These are phyloP conservation scores for Dicorynia guianensis DNA, from an alignment of 306 rosid species.

Conservation along the genomic window DNA sequence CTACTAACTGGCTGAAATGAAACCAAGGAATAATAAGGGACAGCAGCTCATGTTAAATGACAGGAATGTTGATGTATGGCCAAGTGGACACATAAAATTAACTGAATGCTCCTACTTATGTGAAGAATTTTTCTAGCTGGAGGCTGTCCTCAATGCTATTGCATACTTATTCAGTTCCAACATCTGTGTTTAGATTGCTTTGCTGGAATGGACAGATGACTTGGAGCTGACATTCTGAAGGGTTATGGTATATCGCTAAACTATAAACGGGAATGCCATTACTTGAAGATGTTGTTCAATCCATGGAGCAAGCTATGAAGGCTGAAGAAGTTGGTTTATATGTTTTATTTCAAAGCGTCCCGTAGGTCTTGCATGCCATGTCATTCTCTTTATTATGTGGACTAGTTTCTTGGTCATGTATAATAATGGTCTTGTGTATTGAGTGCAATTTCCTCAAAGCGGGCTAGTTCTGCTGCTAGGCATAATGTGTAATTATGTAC, in stretches of 20 bases:
- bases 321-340: conserved; percentile 70
- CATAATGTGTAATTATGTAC: neutral
- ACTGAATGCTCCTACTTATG: neutral
- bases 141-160: neutral
- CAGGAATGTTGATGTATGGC: neutral
- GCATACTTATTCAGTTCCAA: conserved; percentile 35
- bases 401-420: conserved; percentile 16
- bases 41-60: neutral
- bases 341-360: conserved; percentile 17
- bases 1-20: no score
- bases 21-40: neutral
- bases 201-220: conserved; percentile 94
- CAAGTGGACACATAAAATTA: conserved; percentile 4
- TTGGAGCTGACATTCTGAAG: conserved; percentile 74
- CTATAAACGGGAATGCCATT: conserved; percentile 86
- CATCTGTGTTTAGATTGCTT: conserved; percentile 55
- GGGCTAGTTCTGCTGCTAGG: neutral
- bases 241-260: conserved; percentile 89
- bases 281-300: conserved; percentile 76
- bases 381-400: conserved; percentile 6
- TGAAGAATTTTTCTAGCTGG: neutral
- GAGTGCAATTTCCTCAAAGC: conserved; percentile 6
- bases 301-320: conserved; percentile 78
- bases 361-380: conserved; percentile 20
- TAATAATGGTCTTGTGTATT: conserved; percentile 13